phyloP scores from a whole-genome alignment of 345 rosid genomes.

The Linum trigynum region DNA sequence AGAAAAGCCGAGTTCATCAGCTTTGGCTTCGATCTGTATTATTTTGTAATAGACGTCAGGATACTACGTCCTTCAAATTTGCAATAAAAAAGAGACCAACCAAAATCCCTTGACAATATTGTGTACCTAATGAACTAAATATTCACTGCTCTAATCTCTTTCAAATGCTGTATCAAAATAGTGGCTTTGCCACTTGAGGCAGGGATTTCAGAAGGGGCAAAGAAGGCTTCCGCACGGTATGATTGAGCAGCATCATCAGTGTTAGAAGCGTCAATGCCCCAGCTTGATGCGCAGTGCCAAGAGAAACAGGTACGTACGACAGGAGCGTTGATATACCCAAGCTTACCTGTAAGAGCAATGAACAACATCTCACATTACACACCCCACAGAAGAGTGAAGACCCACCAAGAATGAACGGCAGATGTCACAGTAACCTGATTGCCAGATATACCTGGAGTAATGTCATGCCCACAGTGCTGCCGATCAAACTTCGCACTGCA shows the following conservation, averaged over 20 bases:
- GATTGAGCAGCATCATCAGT: slow-evolving; percentile 66
- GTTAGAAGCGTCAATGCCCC: slow-evolving; percentile 79
- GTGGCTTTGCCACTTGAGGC: slow-evolving; percentile 52
- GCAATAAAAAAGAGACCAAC: too few species aligned
- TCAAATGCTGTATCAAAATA: not conserved
- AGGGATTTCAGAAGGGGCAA: slow-evolving; percentile 61
- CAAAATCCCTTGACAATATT: not conserved
- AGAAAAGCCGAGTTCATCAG: too few species aligned
- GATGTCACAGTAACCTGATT: not conserved
- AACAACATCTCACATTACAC: too few species aligned
- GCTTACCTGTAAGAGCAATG: slow-evolving; percentile 40
- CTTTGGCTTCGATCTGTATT: too few species aligned
- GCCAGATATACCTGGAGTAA: slow-evolving; percentile 53
- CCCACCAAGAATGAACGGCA: not conserved
- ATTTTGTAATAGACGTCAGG: too few species aligned
- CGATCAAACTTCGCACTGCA: slow-evolving; percentile 61
- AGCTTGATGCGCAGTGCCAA: slow-evolving; percentile 79
- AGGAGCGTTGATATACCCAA: slow-evolving; percentile 80
- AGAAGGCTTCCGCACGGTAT: slow-evolving; percentile 70
- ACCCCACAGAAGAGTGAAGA: not conserved
- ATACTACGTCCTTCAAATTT: too few species aligned
- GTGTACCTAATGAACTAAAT: not conserved
- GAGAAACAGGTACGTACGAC: slow-evolving; percentile 74
- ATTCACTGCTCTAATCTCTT: not conserved
- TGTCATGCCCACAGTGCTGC: slow-evolving; percentile 70